Evolutionary conservation across 306 rosid genomes (phyloP), one percentile per base, ranked within the genome.

Genomic region (Casuarina cunninghamiana): DNA sequence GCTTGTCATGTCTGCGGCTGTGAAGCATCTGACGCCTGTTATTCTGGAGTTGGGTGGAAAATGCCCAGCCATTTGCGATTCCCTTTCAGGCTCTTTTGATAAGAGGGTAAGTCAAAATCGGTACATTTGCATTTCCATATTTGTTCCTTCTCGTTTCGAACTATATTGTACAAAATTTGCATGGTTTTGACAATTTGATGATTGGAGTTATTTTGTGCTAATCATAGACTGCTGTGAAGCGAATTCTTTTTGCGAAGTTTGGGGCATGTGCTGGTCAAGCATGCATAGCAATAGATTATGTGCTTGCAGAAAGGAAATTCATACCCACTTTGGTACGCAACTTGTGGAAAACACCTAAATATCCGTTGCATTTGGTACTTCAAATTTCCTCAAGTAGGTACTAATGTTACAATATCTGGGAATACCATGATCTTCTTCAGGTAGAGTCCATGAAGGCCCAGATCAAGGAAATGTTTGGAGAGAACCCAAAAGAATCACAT

Each of bases 201-300:
- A 57, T 26, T 26, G 32, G 32, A 26, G 32, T 26, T 26, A 0
- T 26, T 26, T 26, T 26, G 32, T 26, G 32, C 32, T 26, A 26
- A 26, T 26, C 32, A 26, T 1, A 90, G 97, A 83, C 60, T 69
- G 83, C 97, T 39, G 90, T 75, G 43, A 86, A 89, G 69, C 58
- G 93, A 74, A 73, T 92, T 42, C 51, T 86, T 38, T 81, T 84
- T 37, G 92, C 90, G 37, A 92, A 92, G 81, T 92, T 37, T 69
- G 97, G 93, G 37, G 10, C 88, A 32, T 92, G 97, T 81, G 96
- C 89, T 11, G 97, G 97, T 65, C 97, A 92, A 82, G 97, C 92
- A 69, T 90, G 97, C 89, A 79, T 92, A 65, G 82, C 89, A 61
- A 80, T 92, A 6, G 97, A 92, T 72, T 90, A 92, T 75, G 6